Evolutionary conservation across 1,284 basidiomycete species (phyloP).

Genomic region (Mycosarcoma mackinlayi): DNA sequence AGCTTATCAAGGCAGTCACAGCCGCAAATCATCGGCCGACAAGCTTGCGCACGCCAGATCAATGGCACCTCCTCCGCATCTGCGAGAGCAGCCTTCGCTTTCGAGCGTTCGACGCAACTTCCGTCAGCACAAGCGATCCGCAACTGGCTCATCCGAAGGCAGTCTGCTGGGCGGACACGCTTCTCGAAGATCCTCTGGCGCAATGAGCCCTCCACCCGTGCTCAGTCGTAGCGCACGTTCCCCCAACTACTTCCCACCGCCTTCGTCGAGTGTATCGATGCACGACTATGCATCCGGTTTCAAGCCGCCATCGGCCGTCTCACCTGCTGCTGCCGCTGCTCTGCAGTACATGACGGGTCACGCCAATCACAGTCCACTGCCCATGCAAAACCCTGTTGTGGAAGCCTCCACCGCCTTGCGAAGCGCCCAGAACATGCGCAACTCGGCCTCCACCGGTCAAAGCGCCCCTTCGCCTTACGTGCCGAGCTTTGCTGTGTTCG

Average conservation of each 20-base stretch:
- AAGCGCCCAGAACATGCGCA: conserved; percentile 35
- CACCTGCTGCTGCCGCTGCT: conserved; percentile 43
- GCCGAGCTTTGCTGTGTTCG: conserved; percentile 16
- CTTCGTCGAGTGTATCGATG: conserved; percentile 28
- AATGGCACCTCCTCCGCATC: conserved; percentile 28
- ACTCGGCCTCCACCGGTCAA: conserved; percentile 26
- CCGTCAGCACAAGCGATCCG: conserved; percentile 33
- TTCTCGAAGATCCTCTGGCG: conserved; percentile 41
- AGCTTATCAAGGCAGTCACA: conserved; percentile 23
- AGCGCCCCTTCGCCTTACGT: conserved; percentile 24
- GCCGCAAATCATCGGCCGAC: conserved; percentile 40
- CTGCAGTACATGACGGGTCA: conserved; percentile 32
- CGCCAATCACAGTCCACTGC: conserved; percentile 8
- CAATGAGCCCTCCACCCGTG: conserved; percentile 38
- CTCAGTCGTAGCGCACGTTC: conserved; percentile 54
- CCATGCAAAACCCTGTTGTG: conserved; percentile 17
- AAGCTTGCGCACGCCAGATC: conserved; percentile 30
- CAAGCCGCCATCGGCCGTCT: conserved; percentile 46
- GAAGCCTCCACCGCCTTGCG: conserved; percentile 32
- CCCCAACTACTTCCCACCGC: conserved; percentile 53
- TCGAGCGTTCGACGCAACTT: conserved; percentile 40
- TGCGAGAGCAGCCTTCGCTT: conserved; percentile 41
- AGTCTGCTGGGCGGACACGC: conserved; percentile 23
- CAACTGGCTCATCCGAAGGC: conserved; percentile 41
- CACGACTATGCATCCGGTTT: conserved; percentile 49